Percentiles rank a stretch among this genome's conserved stretches.
phyloP scores from a whole-genome alignment of 257 asterid genomes.

The Solanum medicagineum region DNA sequence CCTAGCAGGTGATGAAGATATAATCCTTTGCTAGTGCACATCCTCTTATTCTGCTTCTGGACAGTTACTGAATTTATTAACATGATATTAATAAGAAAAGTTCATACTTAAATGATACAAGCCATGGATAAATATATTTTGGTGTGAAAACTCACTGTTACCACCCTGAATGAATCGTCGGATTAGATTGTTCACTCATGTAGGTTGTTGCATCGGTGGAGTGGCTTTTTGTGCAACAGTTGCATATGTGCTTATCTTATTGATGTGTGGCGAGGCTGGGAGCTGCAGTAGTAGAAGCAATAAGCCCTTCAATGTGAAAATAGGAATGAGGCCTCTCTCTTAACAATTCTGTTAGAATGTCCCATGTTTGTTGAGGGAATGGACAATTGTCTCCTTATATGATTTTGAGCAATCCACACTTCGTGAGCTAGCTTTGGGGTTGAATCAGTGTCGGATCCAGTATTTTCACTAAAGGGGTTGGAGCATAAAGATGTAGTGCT shows the following conservation, averaged over 20 bases:
- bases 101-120: not conserved
- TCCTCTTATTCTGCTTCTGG: not conserved
- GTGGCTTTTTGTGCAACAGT: not conserved
- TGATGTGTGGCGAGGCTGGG: not conserved
- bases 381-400: not conserved
- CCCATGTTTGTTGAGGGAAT: not conserved
- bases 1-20: not conserved
- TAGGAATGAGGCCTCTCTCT: not conserved
- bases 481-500: no score
- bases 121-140: not conserved
- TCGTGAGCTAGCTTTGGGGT: not conserved
- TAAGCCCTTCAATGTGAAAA: not conserved
- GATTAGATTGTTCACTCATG: not conserved
- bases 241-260: not conserved
- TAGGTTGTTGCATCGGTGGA: not conserved
- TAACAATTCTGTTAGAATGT: not conserved
- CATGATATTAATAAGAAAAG: not conserved
- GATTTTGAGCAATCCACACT: not conserved
- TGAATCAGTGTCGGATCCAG: no score
- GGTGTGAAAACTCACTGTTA: not conserved
- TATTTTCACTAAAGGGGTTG: no score
- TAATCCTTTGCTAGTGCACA: not conserved
- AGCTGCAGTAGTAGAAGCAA: not conserved
- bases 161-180: not conserved
- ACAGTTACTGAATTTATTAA: not conserved